These are phyloP conservation scores for Omphalotus olearius DNA, from an alignment of 1,284 basidiomycete species.

Conservation along the genomic window DNA sequence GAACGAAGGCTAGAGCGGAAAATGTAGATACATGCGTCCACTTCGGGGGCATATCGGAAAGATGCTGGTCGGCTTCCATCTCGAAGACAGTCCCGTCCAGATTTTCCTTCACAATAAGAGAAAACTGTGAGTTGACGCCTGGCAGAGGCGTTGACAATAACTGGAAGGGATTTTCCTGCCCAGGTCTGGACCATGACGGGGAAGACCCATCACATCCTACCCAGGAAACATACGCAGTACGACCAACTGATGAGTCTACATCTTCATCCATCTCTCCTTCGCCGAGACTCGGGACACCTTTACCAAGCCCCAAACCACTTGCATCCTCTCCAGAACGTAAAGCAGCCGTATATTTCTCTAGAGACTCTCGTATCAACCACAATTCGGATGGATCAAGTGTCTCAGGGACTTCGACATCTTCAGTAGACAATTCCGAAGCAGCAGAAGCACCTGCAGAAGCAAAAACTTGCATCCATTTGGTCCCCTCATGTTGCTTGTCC, in stretches of 20 bases:
- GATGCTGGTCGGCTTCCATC: constrained; percentile 26
- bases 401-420: constrained; percentile 80
- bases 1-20: constrained; percentile 88
- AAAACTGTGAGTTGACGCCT: constrained; percentile 38
- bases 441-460: constrained; percentile 34
- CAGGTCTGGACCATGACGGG: constrained; percentile 33
- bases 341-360: constrained; percentile 81
- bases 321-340: constrained; percentile 52
- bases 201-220: constrained; percentile 45
- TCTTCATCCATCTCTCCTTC: constrained; percentile 85
- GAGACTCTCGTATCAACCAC: constrained; percentile 68
- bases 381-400: constrained; percentile 85
- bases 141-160: constrained; percentile 64
- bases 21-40: constrained; percentile 84
- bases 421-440: constrained; percentile 25
- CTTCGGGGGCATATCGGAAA: constrained; percentile 24
- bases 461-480: constrained; percentile 86
- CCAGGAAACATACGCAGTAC: constrained; percentile 58
- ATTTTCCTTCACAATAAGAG: constrained; percentile 72
- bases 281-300: constrained; percentile 69
- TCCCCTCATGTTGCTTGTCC: constrained; percentile 76
- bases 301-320: constrained; percentile 55
- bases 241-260: constrained; percentile 68
- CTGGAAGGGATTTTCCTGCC: constrained; percentile 40
- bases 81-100: constrained; percentile 80